Conservation (phyloP, 352 stramenopile genomes). For the Blastocystis sp. region DNA sequence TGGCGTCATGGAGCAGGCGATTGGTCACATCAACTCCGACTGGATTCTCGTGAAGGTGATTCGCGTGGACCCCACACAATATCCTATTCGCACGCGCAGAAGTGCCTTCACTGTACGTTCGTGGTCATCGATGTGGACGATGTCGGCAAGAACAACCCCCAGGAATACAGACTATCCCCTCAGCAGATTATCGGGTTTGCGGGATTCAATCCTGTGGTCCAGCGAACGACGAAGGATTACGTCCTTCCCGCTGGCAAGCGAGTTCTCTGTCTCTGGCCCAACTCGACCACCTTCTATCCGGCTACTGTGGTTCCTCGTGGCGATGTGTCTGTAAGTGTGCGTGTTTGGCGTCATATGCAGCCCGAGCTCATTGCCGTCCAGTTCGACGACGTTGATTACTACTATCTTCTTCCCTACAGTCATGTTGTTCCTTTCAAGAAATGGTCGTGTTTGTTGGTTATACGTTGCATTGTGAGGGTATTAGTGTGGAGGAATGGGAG, state of each 20-base stretch:
- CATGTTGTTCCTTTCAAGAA: not conserved
- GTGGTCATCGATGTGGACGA: constrained; percentile 21
- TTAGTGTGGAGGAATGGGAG: too few species aligned
- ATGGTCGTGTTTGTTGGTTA: not conserved
- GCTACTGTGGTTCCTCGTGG: constrained; percentile 12
- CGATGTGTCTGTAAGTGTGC: not conserved
- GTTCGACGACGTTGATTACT: not conserved
- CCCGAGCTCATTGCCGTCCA: not conserved
- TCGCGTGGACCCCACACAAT: not conserved
- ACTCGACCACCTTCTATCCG: constrained; percentile 28
- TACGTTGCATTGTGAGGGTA: too few species aligned
- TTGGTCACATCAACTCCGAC: not conserved
- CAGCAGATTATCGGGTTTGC: not conserved
- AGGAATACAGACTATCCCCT: not conserved
- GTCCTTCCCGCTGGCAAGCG: constrained; percentile 1
- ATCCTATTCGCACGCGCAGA: not conserved
- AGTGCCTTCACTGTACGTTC: constrained; percentile 12
- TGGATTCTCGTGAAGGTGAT: constrained; percentile 11
- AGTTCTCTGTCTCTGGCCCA: constrained; percentile 40
- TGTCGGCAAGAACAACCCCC: not conserved
- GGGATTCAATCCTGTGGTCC: not conserved
- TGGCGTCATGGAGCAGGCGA: not conserved
- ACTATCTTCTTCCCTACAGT: not conserved
- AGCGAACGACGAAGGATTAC: not conserved
- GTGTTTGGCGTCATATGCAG: not conserved